These are phyloP conservation scores for Kurtzmaniella fragi DNA, from an alignment of 805 yeast genomes.

Conservation along the genomic window DNA sequence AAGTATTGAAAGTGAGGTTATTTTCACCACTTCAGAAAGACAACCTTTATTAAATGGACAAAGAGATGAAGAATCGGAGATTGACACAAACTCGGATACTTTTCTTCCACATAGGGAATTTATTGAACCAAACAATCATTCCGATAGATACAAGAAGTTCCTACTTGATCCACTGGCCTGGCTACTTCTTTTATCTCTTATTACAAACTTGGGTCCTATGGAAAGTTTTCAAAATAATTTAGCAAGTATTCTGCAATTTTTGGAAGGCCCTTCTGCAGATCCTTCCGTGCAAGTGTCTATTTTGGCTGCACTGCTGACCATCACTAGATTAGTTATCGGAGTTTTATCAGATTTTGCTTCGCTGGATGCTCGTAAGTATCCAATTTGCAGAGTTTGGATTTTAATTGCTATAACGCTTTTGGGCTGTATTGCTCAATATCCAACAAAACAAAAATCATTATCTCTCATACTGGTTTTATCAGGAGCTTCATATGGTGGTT, in stretches of 20 bases:
- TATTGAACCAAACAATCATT: slow-evolving; percentile 35
- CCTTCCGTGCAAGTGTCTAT: slow-evolving; percentile 50
- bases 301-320: slow-evolving; percentile 65
- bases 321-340: slow-evolving; percentile 64
- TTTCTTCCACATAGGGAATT: slow-evolving; percentile 24
- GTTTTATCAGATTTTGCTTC: slow-evolving; percentile 58
- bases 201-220: slow-evolving; percentile 73
- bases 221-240: slow-evolving; percentile 82
- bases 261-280: slow-evolving; percentile 12
- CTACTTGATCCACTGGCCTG: slow-evolving; percentile 58
- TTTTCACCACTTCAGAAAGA: slow-evolving; percentile 27
- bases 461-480: slow-evolving; percentile 40
- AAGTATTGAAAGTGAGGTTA: slow-evolving; percentile 47
- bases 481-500: slow-evolving; percentile 76
- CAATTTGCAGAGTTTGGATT: slow-evolving; percentile 31
- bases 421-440: slow-evolving; percentile 30
- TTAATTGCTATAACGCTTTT: slow-evolving; percentile 18
- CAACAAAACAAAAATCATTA: slow-evolving; percentile 14
- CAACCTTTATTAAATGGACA: slow-evolving; percentile 8
- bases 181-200: slow-evolving; percentile 55
- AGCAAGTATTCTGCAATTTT: slow-evolving; percentile 60
- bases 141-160: slow-evolving; percentile 28
- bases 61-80: background rate
- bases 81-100: slow-evolving; percentile 7
- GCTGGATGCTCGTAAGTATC: slow-evolving; percentile 19